A percentile compares a stretch with the other conserved stretches of the same genome.
phyloP scores from a whole-genome alignment of 2,329 filamentous ascomycete species.

The Hirsutella thompsonii region DNA sequence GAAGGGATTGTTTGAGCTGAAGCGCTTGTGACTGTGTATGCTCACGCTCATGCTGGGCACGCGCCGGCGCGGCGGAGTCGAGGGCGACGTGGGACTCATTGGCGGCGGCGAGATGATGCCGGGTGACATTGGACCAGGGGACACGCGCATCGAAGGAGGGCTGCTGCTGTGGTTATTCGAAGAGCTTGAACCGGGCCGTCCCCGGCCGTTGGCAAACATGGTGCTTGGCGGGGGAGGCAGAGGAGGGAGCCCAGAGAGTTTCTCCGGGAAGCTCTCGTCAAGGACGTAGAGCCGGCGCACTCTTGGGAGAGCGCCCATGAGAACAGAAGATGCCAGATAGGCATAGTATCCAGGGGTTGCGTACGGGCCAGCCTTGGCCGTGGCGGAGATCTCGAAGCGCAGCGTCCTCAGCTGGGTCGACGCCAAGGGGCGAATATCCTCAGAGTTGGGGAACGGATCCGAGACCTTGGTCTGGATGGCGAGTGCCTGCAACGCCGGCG shows the following conservation, averaged over 20 bases:
- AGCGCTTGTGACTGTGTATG: conserved; percentile 22
- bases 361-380: conserved; percentile 43
- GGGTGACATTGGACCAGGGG: conserved; percentile 7
- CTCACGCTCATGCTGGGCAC: conserved; percentile 10
- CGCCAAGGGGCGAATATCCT: conserved; percentile 43
- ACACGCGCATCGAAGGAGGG: conserved; percentile 6
- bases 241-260: conserved; percentile 58
- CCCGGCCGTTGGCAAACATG: conserved; percentile 15
- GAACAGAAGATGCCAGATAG: conserved; percentile 74
- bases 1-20: conserved; percentile 50
- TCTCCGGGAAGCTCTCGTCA: conserved; percentile 70
- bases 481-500: conserved; percentile 43
- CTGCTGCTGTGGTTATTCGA: conserved; percentile 7
- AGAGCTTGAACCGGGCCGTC: conserved; percentile 19
- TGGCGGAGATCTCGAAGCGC: conserved; percentile 69
- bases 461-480: conserved; percentile 38
- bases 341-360: conserved; percentile 59
- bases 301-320: conserved; percentile 60
- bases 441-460: conserved; percentile 33
- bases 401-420: conserved; percentile 60
- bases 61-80: conserved; percentile 12
- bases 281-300: conserved; percentile 73
- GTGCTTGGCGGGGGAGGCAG: conserved; percentile 35
- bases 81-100: conserved; percentile 10
- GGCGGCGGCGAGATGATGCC: conserved; percentile 6